Percentiles rank a stretch among this genome's conserved stretches.
These are phyloP conservation scores for Gastrolobium bilobum DNA, from an alignment of 306 rosid genomes.

Conservation along the genomic window DNA sequence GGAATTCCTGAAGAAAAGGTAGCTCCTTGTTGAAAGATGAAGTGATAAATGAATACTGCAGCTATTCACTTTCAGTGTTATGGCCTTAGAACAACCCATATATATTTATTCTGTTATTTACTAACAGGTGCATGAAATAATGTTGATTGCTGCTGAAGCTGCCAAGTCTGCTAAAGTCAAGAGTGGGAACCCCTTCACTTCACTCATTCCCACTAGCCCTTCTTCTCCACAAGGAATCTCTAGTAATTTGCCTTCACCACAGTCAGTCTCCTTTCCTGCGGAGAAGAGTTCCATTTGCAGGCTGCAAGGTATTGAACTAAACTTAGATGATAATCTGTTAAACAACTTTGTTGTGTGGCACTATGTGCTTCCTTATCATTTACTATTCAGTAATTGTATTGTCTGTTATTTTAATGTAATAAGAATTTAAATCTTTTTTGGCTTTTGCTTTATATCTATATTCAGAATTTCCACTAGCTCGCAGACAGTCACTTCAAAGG, in stretches of 20 bases:
- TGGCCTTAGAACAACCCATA: not conserved
- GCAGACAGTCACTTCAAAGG: constrained; percentile 81
- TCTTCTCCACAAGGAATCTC: constrained; percentile 60
- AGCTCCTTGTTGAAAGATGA: constrained; percentile 6
- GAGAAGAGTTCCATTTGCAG: constrained; percentile 67
- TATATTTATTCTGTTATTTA: not conserved
- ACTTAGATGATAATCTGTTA: constrained; percentile 14
- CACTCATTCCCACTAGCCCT: constrained; percentile 51
- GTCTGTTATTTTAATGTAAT: not conserved
- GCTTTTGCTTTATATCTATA: constrained; percentile 38
- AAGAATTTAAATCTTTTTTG: constrained; percentile 15
- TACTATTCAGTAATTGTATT: constrained; percentile 10
- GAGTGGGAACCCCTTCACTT: constrained; percentile 56
- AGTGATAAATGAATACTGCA: not conserved
- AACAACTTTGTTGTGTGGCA: not conserved
- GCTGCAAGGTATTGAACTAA: constrained; percentile 60
- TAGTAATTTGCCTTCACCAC: constrained; percentile 55
- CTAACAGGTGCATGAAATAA: constrained; percentile 67
- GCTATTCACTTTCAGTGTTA: not conserved
- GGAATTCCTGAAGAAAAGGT: constrained; percentile 78
- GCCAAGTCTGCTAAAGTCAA: constrained; percentile 66
- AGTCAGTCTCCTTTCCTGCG: constrained; percentile 60
- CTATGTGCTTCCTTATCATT: not conserved
- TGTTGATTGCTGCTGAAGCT: constrained; percentile 60
- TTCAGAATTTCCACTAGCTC: constrained; percentile 80